Evolutionary conservation across 148 eudicot genomes (phyloP).

Genomic region (Rhododendron griersonianum): DNA sequence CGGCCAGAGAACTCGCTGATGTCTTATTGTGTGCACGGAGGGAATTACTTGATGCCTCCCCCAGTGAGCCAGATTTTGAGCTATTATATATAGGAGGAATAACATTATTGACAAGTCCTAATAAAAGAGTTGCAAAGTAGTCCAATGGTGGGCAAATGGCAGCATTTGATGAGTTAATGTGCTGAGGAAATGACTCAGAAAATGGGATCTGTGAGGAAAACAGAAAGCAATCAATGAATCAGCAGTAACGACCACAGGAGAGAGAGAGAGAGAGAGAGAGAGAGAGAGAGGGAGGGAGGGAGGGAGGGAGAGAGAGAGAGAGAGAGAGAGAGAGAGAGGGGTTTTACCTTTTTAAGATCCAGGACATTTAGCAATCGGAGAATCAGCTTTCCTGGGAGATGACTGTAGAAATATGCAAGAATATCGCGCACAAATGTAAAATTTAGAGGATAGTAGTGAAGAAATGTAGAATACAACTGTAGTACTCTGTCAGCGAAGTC

Average conservation of each 20-base stretch:
- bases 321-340: neutral
- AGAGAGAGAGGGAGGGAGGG: neutral
- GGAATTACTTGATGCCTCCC: slow-evolving; percentile 42
- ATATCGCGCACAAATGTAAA: slow-evolving; percentile 98
- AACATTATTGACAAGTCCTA: slow-evolving; percentile 79
- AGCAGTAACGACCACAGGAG: neutral
- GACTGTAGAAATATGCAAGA: slow-evolving; percentile 92
- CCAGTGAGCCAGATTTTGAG: slow-evolving; percentile 50
- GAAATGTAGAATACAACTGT: slow-evolving; percentile 53
- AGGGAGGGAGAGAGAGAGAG: neutral
- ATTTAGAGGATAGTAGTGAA: slow-evolving; percentile 79
- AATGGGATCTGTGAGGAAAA: slow-evolving; percentile 70
- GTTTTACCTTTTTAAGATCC: slow-evolving; percentile 69
- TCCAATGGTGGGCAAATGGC: slow-evolving; percentile 78
- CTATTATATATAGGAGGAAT: slow-evolving; percentile 69
- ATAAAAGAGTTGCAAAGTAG: slow-evolving; percentile 79
- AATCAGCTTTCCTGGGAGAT: slow-evolving; percentile 84
- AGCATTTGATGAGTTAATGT: slow-evolving; percentile 62
- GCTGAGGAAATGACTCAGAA: slow-evolving; percentile 88
- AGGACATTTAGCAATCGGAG: slow-evolving; percentile 75
- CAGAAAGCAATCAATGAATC: slow-evolving; percentile 6
- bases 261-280: neutral
- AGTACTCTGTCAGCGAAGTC: slow-evolving; percentile 92
- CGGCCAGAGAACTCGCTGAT: slow-evolving; percentile 48
- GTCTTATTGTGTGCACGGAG: slow-evolving; percentile 49